Evolutionary conservation across 176 grass and related monocot species (phyloP), one percentile per base, ranked within the genome.

Genomic region (Dendrocalamus sinicus): DNA sequence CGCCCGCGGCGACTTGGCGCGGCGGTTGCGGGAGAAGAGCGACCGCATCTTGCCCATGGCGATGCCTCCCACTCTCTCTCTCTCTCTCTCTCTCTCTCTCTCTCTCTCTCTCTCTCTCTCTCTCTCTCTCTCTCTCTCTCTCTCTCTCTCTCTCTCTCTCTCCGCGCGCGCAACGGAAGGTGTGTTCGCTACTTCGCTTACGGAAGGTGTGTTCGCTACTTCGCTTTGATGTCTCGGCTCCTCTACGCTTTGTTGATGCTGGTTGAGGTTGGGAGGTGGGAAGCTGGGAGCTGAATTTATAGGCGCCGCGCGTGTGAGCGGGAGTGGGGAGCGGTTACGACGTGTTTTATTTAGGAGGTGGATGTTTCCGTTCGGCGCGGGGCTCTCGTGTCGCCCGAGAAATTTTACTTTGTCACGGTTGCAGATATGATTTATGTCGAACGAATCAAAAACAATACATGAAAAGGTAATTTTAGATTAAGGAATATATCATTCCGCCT

Each of bases 21-120:
- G 73, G 51, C 69, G 52, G 77, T 43, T 85, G 61, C 92, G 93
- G 43, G 88, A 85, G 85, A 99, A 99, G 88, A 99, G 89, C 20
- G 92, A 45, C 9, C 94, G 89, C 54, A 91, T 86, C 90, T 94
- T 99, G 74, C 94, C 94, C 97, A 99, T 96, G 67, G 32, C 20
- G 9, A 20, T 11, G 9, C 15, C 5, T 23, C 54, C 3, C 44
- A 2, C 17, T 15, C 51, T 15, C 4, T 50, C 52, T 3, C 9
- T 12, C 45, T 47, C 8, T n/a, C n/a, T 52, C 1, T 47, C 52
- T 37, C 4, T 35, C 53, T 14, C 35, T 14, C 14, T 5, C 50
- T 14, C 6, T 53, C 54, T 1, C 48, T 15, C 48, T 51, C 10
- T 12, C 0, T 53, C 0, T 50, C 53, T 32, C 28, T 32, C 13